These are phyloP conservation scores for Solanum stenotomum DNA, from an alignment of 257 asterid species.

Conservation along the genomic window DNA sequence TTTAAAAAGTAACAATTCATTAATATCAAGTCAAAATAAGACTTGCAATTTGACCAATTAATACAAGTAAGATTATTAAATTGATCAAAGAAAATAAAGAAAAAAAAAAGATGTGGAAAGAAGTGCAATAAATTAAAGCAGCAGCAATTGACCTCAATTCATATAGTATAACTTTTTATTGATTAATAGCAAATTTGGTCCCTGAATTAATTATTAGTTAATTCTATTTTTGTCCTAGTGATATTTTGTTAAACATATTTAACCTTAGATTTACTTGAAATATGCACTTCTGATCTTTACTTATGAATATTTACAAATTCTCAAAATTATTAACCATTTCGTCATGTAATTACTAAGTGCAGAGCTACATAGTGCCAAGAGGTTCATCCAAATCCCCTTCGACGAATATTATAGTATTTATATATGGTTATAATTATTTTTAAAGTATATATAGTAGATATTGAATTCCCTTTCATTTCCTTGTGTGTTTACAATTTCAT, in stretches of 20 bases:
- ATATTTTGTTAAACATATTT: not conserved
- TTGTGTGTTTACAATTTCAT: not conserved
- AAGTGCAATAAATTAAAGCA: not conserved
- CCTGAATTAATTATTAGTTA: not conserved
- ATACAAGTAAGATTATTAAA: too few species aligned
- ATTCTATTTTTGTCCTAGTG: not conserved
- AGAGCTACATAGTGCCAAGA: accelerated
- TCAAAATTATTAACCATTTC: accelerated
- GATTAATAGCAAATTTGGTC: not conserved
- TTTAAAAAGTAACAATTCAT: not conserved
- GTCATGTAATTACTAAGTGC: not conserved
- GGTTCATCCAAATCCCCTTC: not conserved
- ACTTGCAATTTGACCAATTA: not conserved
- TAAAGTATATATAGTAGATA: accelerated
- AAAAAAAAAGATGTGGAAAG: not conserved
- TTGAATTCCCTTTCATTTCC: not conserved
- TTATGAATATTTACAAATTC: not conserved
- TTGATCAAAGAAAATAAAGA: not conserved
- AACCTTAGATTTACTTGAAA: not conserved
- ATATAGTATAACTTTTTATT: not conserved
- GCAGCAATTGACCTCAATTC: not conserved
- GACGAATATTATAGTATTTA: not conserved
- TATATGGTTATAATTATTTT: too few species aligned
- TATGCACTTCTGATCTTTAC: not conserved
- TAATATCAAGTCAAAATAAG: not conserved